phyloP scores from a whole-genome alignment of 1,284 basidiomycete species.

The Phylloporus sp. region DNA sequence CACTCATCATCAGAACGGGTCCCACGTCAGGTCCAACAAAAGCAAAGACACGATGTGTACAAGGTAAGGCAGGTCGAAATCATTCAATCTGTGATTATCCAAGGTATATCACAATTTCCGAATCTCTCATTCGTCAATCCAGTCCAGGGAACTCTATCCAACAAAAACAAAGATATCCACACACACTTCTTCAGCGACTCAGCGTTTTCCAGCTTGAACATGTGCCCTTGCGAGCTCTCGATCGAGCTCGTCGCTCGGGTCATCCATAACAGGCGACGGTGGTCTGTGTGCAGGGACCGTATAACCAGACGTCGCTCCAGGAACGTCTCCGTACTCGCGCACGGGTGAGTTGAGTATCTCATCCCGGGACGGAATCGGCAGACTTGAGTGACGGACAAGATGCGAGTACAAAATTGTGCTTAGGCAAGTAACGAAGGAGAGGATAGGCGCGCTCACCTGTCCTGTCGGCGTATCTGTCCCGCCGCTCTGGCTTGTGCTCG shows the following conservation, averaged over 20 bases:
- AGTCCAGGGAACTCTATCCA: background rate
- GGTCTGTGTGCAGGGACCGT: constrained; percentile 57
- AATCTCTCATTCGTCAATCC: background rate
- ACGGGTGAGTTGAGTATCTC: constrained; percentile 82
- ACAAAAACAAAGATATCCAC: background rate
- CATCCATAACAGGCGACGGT: constrained; percentile 74
- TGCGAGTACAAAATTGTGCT: constrained; percentile 5
- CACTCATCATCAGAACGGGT: too few species aligned
- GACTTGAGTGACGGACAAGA: constrained; percentile 46
- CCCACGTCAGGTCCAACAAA: background rate
- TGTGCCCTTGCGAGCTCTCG: constrained; percentile 80
- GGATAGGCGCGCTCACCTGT: constrained; percentile 57
- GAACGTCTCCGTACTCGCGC: constrained; percentile 67
- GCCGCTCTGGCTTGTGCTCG: constrained; percentile 77
- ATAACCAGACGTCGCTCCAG: constrained; percentile 75
- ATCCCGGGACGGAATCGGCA: constrained; percentile 80
- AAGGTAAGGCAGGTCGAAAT: background rate
- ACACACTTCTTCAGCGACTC: constrained; percentile 5
- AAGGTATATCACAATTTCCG: constrained; percentile 18
- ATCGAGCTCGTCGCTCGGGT: constrained; percentile 88
- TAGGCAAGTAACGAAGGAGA: background rate
- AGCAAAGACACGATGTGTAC: background rate
- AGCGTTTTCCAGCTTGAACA: constrained; percentile 53
- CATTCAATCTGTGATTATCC: background rate
- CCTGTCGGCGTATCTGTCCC: constrained; percentile 74